Percentiles rank a stretch among this genome's conserved stretches.
phyloP scores from a whole-genome alignment of 2,329 filamentous ascomycete species.

The Pseudogymnoascus sp. region DNA sequence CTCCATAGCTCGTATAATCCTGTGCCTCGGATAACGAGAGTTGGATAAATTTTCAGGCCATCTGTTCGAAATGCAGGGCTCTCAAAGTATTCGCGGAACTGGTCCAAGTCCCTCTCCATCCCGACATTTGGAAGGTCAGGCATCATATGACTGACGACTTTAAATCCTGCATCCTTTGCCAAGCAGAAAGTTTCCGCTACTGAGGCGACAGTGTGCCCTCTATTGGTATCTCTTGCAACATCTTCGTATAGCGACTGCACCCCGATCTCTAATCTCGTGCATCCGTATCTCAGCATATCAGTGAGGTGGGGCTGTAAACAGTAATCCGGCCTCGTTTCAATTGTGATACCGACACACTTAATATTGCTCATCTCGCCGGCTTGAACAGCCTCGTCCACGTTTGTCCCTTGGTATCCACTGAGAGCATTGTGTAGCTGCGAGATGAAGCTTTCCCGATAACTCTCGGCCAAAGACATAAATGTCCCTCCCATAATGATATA shows the following conservation, averaged over 20 bases:
- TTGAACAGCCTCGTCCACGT: conserved; percentile 90
- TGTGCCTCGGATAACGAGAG: conserved; percentile 91
- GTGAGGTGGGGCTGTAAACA: conserved; percentile 92
- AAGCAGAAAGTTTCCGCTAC: conserved; percentile 95
- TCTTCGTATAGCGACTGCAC: conserved; percentile 97
- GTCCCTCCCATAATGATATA: conserved; percentile 99
- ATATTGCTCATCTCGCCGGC: conserved; percentile 94
- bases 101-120: conserved; percentile 94
- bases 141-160: conserved; percentile 99
- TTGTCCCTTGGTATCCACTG: conserved; percentile 87
- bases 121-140: conserved; percentile 95
- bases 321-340: conserved; percentile 95
- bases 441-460: conserved; percentile 89
- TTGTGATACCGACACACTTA: conserved; percentile 97
- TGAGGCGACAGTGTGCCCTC: conserved; percentile 89
- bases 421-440: conserved; percentile 93
- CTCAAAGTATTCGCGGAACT: conserved; percentile 97
- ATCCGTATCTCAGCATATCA: conserved; percentile 96
- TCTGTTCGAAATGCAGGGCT: conserved; percentile 94
- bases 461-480: conserved; percentile 90
- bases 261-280: conserved; percentile 86
- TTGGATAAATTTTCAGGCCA: conserved; percentile 96
- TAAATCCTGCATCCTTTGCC: conserved; percentile 97
- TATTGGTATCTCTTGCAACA: conserved; percentile 94
- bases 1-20: conserved; percentile 96